phyloP scores from a whole-genome alignment of 345 rosid species.

The Orychophragmus violaceus region DNA sequence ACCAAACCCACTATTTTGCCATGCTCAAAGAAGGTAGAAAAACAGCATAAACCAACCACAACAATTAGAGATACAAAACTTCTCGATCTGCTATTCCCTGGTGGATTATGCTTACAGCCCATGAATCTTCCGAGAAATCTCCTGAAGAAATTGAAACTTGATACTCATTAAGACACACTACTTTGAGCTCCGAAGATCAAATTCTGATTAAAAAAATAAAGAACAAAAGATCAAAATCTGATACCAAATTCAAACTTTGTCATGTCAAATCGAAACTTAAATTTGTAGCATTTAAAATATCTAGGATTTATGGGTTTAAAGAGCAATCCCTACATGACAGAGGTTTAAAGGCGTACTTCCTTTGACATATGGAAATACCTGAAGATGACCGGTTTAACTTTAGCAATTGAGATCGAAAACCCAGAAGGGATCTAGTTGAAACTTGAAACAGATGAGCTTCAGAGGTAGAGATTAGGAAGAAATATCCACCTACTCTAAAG shows the following conservation, averaged over 20 bases:
- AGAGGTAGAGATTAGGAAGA: too few species aligned
- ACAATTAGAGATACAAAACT: constrained; percentile 61
- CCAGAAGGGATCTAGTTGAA: constrained; percentile 14
- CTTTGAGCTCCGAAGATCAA: too few species aligned
- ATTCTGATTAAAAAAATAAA: too few species aligned
- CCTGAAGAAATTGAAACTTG: constrained; percentile 18
- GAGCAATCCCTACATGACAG: too few species aligned
- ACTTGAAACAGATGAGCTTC: background rate
- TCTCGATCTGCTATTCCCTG: constrained; percentile 49
- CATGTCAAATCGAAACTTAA: too few species aligned
- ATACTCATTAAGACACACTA: background rate
- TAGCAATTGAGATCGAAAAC: constrained; percentile 3
- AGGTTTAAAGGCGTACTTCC: background rate
- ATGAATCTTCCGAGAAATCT: constrained; percentile 38
- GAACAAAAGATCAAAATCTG: too few species aligned
- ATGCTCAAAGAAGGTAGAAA: constrained; percentile 87
- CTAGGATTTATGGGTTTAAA: background rate
- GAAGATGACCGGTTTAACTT: too few species aligned
- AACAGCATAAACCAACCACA: constrained; percentile 75
- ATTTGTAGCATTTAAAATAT: too few species aligned
- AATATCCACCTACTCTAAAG: constrained; percentile 20
- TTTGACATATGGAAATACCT: too few species aligned
- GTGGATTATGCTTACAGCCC: constrained; percentile 52
- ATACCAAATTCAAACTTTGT: too few species aligned
- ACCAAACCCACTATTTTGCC: constrained; percentile 95